Evolutionary conservation across 2,329 filamentous ascomycete genomes (phyloP).

Genomic region (Hypocreales sp.): DNA sequence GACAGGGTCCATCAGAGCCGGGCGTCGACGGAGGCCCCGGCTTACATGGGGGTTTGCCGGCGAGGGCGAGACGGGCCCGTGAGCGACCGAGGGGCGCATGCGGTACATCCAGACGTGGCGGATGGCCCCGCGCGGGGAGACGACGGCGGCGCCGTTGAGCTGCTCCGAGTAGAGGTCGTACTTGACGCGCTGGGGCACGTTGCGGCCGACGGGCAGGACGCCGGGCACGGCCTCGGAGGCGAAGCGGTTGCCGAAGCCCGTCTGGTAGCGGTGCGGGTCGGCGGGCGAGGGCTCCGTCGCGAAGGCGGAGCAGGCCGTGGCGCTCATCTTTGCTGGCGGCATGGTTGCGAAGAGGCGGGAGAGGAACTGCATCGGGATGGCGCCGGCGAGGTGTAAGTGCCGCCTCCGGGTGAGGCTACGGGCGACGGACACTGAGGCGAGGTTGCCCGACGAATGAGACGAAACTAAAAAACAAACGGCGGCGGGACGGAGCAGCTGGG

Average conservation of each 20-base stretch:
- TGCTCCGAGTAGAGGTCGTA: conserved; percentile 29
- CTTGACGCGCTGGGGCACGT: conserved; percentile 26
- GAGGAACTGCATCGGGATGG: background rate
- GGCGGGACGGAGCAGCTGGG: too few species aligned
- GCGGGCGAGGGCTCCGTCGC: conserved; percentile 7
- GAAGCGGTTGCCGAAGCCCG: conserved; percentile 37
- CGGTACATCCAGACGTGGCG: conserved; percentile 20
- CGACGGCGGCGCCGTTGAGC: conserved; percentile 25
- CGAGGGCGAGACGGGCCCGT: conserved; percentile 7
- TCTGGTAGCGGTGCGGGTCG: conserved; percentile 37
- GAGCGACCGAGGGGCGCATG: conserved; percentile 16
- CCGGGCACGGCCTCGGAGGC: conserved; percentile 29
- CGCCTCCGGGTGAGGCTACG: too few species aligned
- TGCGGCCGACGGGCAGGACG: conserved; percentile 26
- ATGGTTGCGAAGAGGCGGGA: background rate
- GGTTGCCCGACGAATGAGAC: too few species aligned
- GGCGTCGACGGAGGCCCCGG: too few species aligned
- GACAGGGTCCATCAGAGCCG: too few species aligned
- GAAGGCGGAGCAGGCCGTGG: conserved; percentile 7
- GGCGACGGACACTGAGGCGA: too few species aligned
- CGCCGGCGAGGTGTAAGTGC: too few species aligned
- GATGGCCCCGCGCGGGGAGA: conserved; percentile 12
- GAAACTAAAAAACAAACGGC: too few species aligned
- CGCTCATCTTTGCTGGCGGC: conserved; percentile 3
- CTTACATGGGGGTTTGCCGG: conserved; percentile 12